Evolutionary conservation across 2,329 filamentous ascomycete genomes (phyloP), one percentile per base, ranked within the genome.

Genomic region (Colletotrichum chlorophyti): DNA sequence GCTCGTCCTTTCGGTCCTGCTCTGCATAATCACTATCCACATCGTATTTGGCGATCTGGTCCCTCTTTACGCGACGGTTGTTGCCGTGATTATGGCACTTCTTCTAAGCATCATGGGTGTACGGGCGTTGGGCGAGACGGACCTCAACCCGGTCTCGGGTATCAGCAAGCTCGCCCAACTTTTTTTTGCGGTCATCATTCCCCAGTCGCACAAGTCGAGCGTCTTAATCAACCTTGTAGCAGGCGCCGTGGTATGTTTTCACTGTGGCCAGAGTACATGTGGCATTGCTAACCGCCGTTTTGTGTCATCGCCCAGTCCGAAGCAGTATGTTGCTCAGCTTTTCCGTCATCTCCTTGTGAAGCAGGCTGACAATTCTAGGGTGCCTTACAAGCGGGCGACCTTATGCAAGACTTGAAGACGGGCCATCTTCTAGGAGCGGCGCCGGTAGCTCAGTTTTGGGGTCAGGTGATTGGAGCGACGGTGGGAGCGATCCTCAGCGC

Each of bases 391-490:
- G 94, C 95, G 3, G 95, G 95, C 8, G 95, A 99, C 72, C 85
- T 99, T 53, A 91, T 99, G 84, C 95, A 99, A 71, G 95, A 99
- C 70, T 83, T 99, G 26, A 99, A 99, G 73, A 97, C 95, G 0
- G 95, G 95, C 0, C 93, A 99, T 72, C 78, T 99, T 0, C 83
- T 99, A 1, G 93, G 94, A 10, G 95, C 95, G 1, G 91, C 92
- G 4, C 95, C 95, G 0, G 95, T 91, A 66, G 95, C 95, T 0
- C 95, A 99, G 68, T 99, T 99, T 71, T 97, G 91, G 82, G 95
- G 95, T 1, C 95, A 99, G 70, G 85, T 98, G 17, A 93, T 99
- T 50, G 95, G 95, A 5, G 91, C 90, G 31, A 89, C 91, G 0
- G 87, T 91, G 2, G 95, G 95, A 2, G 93, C 95, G 1, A 82